These are phyloP conservation scores for Leptosphaerulina australis DNA, from an alignment of 2,329 filamentous ascomycete genomes.

Conservation along the genomic window DNA sequence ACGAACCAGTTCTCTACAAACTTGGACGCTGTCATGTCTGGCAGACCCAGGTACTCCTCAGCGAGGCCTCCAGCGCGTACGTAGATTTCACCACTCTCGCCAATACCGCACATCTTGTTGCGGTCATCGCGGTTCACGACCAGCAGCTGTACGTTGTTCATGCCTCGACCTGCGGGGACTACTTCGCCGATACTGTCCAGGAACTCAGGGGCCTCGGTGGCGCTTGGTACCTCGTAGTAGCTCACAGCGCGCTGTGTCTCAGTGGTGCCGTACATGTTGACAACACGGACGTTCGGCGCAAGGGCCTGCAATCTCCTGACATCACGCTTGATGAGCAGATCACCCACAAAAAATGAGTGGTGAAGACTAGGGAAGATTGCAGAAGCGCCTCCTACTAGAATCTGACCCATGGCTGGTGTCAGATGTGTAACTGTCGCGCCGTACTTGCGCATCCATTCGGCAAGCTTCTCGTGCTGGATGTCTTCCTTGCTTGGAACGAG, in stretches of 20 bases:
- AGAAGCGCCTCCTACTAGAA: conserved; percentile 82
- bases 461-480: conserved; percentile 83
- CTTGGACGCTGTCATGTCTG: conserved; percentile 70
- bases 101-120: conserved; percentile 74
- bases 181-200: conserved; percentile 72
- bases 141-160: conserved; percentile 86
- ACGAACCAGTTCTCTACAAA: conserved; percentile 89
- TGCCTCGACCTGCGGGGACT: conserved; percentile 83
- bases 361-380: conserved; percentile 78
- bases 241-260: conserved; percentile 82
- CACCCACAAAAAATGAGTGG: conserved; percentile 88
- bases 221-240: conserved; percentile 78
- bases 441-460: conserved; percentile 84
- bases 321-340: conserved; percentile 84
- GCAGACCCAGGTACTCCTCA: conserved; percentile 73
- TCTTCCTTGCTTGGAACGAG: conserved; percentile 80
- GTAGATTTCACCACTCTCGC: conserved; percentile 84
- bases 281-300: conserved; percentile 74
- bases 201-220: conserved; percentile 66
- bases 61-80: conserved; percentile 83
- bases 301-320: conserved; percentile 77
- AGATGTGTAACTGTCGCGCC: conserved; percentile 81
- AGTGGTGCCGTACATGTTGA: conserved; percentile 89
- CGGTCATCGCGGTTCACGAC: conserved; percentile 75
- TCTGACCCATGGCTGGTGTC: conserved; percentile 96